Evolutionary conservation across 83 land plant species (phyloP).

Genomic region (Isoetes engelmannii): DNA sequence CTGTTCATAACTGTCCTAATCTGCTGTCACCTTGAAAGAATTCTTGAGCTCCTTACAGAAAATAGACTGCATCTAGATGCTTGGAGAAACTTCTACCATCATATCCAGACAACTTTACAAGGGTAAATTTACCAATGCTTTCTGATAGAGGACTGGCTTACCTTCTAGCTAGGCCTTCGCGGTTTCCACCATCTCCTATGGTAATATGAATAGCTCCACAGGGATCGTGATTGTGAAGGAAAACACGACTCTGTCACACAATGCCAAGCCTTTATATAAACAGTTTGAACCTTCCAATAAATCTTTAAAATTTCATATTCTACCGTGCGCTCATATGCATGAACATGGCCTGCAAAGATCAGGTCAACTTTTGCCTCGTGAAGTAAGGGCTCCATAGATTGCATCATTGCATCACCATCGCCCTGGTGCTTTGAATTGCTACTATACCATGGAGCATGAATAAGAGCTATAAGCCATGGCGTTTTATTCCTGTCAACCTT

Average conservation of each 20-base stretch:
- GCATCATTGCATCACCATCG: conserved; percentile 28
- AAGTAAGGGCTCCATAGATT: conserved; percentile 23
- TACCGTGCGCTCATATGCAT: conserved; percentile 32
- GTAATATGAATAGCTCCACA: conserved; percentile 1
- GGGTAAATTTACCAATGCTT: too few species aligned
- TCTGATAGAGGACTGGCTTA: too few species aligned
- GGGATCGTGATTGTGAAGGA: not conserved
- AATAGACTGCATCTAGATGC: too few species aligned
- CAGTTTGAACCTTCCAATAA: not conserved
- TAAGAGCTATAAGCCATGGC: conserved; percentile 27
- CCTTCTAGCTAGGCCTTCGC: not conserved
- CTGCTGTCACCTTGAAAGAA: too few species aligned
- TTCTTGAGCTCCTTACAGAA: too few species aligned
- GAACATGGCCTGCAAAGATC: conserved; percentile 32
- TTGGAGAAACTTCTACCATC: too few species aligned
- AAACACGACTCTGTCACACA: too few species aligned
- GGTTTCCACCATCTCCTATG: conserved; percentile 9
- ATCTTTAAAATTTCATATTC: not conserved
- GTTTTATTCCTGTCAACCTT: conserved; percentile 25
- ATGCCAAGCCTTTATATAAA: not conserved
- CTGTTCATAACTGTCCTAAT: too few species aligned
- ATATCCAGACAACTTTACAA: too few species aligned
- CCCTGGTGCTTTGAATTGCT: conserved; percentile 23
- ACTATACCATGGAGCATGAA: conserved; percentile 35
- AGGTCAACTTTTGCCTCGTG: conserved; percentile 19